A percentile compares a stretch with the other conserved stretches of the same genome.
Conservation (phyloP, 2,329 filamentous ascomycete genomes). For the Periconia macrospinosa region DNA sequence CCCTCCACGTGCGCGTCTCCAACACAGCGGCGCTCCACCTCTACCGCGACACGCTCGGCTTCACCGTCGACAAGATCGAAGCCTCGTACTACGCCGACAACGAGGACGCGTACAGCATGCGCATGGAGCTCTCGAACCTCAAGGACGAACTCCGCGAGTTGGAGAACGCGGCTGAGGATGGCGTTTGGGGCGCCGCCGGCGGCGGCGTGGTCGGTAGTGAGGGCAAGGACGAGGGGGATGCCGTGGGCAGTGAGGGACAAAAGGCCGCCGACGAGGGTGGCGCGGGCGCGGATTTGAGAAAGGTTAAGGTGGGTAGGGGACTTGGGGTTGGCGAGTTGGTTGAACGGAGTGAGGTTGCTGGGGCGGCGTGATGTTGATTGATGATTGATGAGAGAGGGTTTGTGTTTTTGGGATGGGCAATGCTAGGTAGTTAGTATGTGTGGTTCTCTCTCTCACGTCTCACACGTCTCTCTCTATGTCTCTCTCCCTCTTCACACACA, state of each 20-base stretch:
- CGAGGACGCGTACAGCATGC: slow-evolving; percentile 95
- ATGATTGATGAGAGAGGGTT: neutral
- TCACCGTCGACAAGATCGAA: slow-evolving; percentile 84
- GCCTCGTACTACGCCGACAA: slow-evolving; percentile 95
- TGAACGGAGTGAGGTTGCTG: slow-evolving; percentile 63
- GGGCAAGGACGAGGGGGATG: slow-evolving; percentile 38
- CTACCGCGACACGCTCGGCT: slow-evolving; percentile 89
- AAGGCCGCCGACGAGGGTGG: slow-evolving; percentile 16
- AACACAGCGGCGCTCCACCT: slow-evolving; percentile 89
- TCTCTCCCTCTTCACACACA: too few species aligned
- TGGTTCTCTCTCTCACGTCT: too few species aligned
- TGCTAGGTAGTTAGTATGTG: too few species aligned
- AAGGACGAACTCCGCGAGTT: too few species aligned
- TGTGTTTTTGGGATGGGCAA: neutral
- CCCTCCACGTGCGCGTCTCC: slow-evolving; percentile 90
- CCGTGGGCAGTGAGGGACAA: slow-evolving; percentile 38
- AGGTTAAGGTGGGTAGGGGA: slow-evolving; percentile 78
- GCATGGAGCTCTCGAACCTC: slow-evolving; percentile 76
- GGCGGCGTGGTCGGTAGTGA: slow-evolving; percentile 38
- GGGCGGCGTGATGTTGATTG: neutral
- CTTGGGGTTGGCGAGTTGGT: slow-evolving; percentile 77
- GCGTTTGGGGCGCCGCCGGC: slow-evolving; percentile 10
- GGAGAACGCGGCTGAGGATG: slow-evolving; percentile 42
- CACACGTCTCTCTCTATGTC: too few species aligned
- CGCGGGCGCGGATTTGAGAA: slow-evolving; percentile 53